Conservation (phyloP, 495 filamentous ascomycete genomes). For the Penicillium flavigenum region DNA sequence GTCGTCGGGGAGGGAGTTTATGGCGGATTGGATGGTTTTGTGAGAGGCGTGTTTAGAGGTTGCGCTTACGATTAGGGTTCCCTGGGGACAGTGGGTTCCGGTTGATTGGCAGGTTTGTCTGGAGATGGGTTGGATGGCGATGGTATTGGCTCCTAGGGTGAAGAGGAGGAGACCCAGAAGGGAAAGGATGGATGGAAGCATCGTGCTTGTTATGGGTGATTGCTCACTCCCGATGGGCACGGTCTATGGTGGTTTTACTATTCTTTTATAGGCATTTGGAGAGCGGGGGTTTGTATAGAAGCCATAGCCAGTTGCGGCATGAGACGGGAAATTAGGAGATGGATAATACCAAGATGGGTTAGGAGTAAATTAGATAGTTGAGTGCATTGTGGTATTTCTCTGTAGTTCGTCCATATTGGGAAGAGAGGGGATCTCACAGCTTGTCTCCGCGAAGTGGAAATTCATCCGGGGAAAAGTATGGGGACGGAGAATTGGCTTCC, state of each 20-base stretch:
- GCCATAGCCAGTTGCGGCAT: background rate
- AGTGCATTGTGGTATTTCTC: slow-evolving; percentile 8
- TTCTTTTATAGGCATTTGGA: background rate
- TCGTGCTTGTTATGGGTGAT: background rate
- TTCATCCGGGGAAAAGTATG: slow-evolving; percentile 17
- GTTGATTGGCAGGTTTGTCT: slow-evolving; percentile 20
- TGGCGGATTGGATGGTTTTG: slow-evolving; percentile 51
- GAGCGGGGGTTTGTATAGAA: background rate
- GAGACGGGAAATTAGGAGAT: slow-evolving; percentile 6
- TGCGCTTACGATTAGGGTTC: slow-evolving; percentile 49
- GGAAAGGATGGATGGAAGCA: slow-evolving; percentile 11
- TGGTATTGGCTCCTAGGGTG: slow-evolving; percentile 1
- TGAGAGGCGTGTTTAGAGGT: slow-evolving; percentile 39
- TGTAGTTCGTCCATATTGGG: slow-evolving; percentile 4
- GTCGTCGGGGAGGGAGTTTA: slow-evolving; percentile 54
- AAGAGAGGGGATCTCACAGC: slow-evolving; percentile 14
- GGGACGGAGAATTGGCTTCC: background rate
- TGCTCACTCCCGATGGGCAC: background rate
- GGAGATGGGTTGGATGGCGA: slow-evolving; percentile 7
- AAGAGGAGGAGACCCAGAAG: slow-evolving; percentile 17
- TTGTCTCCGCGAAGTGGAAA: slow-evolving; percentile 25
- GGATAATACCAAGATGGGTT: slow-evolving; percentile 3
- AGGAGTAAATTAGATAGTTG: background rate
- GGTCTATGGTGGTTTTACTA: background rate
- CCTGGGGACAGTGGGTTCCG: slow-evolving; percentile 45